A percentile compares a stretch with the other conserved stretches of the same genome.
Conservation (phyloP, 1,284 basidiomycete species). For the Cryptococcus amylolentus region DNA sequence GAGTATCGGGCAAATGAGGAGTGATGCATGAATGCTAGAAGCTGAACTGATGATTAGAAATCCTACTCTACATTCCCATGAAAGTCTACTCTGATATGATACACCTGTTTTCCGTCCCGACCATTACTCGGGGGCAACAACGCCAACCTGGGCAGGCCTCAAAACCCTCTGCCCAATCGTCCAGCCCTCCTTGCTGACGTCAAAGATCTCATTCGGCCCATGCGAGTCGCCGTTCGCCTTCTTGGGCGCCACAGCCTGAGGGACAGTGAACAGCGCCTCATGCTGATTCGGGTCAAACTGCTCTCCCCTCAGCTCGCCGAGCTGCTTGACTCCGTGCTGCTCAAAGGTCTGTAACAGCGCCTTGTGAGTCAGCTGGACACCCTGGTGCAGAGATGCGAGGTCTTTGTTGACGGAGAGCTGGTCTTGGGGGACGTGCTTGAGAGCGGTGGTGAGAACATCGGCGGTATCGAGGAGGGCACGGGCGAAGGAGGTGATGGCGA, state of each 20-base stretch:
- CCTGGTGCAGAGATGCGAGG: constrained; percentile 70
- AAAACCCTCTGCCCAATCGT: constrained; percentile 88
- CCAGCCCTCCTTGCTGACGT: constrained; percentile 88
- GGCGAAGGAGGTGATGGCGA: constrained; percentile 88
- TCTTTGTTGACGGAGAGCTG: constrained; percentile 53
- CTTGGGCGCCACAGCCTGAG: constrained; percentile 60
- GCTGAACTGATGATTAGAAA: neutral
- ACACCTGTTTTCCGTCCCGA: neutral
- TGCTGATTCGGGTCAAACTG: constrained; percentile 91
- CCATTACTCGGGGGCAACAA: constrained; percentile 57
- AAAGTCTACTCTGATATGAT: neutral
- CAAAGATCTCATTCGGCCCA: constrained; percentile 81
- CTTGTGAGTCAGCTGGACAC: constrained; percentile 89
- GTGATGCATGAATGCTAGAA: neutral
- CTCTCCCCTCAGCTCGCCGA: constrained; percentile 65
- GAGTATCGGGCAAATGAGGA: neutral
- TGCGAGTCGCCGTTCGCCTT: constrained; percentile 53
- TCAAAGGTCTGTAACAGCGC: constrained; percentile 83
- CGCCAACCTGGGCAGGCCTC: constrained; percentile 94
- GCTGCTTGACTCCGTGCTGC: constrained; percentile 85
- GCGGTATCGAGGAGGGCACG: constrained; percentile 83
- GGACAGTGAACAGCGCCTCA: constrained; percentile 92
- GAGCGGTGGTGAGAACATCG: constrained; percentile 84
- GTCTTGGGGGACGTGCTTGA: constrained; percentile 69
- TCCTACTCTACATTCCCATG: neutral